These are phyloP conservation scores for Anthracocystis walkeri DNA, from an alignment of 1,284 basidiomycete genomes.

Conservation along the genomic window DNA sequence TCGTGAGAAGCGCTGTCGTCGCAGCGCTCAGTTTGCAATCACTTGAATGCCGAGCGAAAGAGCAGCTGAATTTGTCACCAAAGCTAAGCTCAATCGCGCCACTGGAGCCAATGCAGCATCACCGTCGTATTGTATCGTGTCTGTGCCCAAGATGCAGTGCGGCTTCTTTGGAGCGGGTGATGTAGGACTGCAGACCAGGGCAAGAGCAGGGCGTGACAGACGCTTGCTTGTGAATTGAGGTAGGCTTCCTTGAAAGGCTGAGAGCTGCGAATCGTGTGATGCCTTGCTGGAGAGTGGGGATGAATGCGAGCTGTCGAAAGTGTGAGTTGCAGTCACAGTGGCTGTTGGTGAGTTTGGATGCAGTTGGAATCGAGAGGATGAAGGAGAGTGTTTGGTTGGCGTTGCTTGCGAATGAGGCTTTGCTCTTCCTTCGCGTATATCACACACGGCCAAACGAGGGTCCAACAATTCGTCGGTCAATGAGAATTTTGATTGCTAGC, in stretches of 20 bases:
- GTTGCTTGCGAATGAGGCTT: neutral
- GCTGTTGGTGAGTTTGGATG: neutral
- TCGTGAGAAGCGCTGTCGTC: neutral
- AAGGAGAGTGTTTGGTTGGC: neutral
- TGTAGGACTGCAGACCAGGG: neutral
- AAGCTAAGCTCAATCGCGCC: neutral
- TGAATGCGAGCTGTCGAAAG: no score
- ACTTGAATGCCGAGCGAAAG: neutral
- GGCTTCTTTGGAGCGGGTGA: neutral
- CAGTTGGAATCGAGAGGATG: neutral
- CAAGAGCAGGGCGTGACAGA: neutral
- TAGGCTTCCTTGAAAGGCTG: neutral
- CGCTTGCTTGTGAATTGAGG: neutral
- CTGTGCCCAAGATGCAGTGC: neutral
- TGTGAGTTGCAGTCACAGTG: neutral
- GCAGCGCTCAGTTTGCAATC: neutral
- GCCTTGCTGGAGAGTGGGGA: neutral
- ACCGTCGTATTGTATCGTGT: neutral
- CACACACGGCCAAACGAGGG: conserved; percentile 13
- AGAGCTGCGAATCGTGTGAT: neutral
- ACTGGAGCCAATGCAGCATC: neutral
- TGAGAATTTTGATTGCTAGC: conserved; percentile 12
- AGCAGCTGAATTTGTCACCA: conserved; percentile 1
- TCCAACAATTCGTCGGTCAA: neutral
- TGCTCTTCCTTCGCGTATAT: conserved; percentile 24